phyloP scores from a whole-genome alignment of 2,329 filamentous ascomycete species.

The Shiraia sp. region DNA sequence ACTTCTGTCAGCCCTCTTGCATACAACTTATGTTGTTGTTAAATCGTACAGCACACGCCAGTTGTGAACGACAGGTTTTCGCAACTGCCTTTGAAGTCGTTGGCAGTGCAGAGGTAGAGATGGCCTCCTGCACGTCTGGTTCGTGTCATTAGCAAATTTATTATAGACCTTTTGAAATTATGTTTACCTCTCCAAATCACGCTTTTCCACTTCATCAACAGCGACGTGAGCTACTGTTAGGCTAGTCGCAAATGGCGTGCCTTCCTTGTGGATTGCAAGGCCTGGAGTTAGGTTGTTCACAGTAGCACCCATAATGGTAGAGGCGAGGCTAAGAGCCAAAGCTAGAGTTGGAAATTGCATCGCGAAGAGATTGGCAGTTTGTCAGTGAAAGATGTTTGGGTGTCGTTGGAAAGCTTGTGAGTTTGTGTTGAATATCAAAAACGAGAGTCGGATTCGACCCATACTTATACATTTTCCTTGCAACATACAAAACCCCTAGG shows the following conservation, averaged over 20 bases:
- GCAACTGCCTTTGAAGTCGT: constrained; percentile 2
- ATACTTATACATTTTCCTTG: too few species aligned
- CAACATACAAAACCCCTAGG: too few species aligned
- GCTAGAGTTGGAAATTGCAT: constrained; percentile 6
- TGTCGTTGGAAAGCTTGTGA: too few species aligned
- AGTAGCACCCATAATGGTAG: constrained; percentile 1
- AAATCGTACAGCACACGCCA: constrained; percentile 3
- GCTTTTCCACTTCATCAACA: not conserved
- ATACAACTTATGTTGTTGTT: not conserved
- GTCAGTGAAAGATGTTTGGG: too few species aligned
- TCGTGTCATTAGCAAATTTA: not conserved
- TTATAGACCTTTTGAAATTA: not conserved
- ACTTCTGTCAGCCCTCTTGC: not conserved
- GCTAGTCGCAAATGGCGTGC: constrained; percentile 1
- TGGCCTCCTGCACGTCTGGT: constrained; percentile 3
- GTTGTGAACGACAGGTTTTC: constrained; percentile 8
- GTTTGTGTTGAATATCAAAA: too few species aligned
- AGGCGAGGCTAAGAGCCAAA: constrained; percentile 6
- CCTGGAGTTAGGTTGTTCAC: constrained; percentile 1
- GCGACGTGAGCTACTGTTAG: constrained; percentile 2
- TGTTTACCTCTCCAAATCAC: constrained; percentile 3
- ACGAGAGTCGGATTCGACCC: too few species aligned
- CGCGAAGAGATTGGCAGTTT: not conserved
- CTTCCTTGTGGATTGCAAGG: constrained; percentile 1
- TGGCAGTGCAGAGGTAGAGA: constrained; percentile 5